Base-by-base conservation (phyloP, 108 stramenopile species). In the Mediolabrus comicus region DNA sequence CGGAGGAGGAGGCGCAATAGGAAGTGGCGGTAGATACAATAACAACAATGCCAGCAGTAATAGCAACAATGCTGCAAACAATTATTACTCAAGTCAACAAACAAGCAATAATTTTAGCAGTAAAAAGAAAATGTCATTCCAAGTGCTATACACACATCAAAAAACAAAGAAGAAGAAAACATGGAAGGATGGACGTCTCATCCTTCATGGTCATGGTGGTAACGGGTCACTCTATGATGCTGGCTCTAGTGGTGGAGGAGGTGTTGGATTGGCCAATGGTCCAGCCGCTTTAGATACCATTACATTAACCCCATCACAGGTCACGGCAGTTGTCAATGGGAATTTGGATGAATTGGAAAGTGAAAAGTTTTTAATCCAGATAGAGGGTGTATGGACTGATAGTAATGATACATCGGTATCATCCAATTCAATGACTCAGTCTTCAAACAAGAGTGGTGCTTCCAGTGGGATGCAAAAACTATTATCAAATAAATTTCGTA, bases 131-230 rank as follows among this genome's bases (percentile, higher is more conserved):
- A 28, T 29, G 59, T 70, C 72, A 33, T 60, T 53, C 51, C 59
- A 28, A 24, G 72, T 69, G 29, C 67, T 94, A 12, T 94, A 86
- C 75, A 94, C 92, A 9, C 78, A 83, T 35, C 88, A 94, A 69
- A 90, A 91, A 70, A 91, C 87, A 0, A 90, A 91, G 66, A 94
- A 94, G 65, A 87, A 85, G 25, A 89, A 89, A 63, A 65, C 79
- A 28, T 94, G 92, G 92, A 66, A 87, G 24, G 92, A 94, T 62
- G 92, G 92, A 1, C 76, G 76, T 9, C 69, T 94, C 30, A 76
- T 79, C 4, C n/a, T 91, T 17, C 11, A 17, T 3, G 26, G 39
- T 6, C 31, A 26, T n/a, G 29, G 62, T 5, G 19, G 5, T 33
- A 6, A 33, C 6, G 86, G 81, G 30, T 53, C 62, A 1, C 55